Base-by-base conservation (phyloP, 495 filamentous ascomycete genomes). In the Poronia punctata region DNA sequence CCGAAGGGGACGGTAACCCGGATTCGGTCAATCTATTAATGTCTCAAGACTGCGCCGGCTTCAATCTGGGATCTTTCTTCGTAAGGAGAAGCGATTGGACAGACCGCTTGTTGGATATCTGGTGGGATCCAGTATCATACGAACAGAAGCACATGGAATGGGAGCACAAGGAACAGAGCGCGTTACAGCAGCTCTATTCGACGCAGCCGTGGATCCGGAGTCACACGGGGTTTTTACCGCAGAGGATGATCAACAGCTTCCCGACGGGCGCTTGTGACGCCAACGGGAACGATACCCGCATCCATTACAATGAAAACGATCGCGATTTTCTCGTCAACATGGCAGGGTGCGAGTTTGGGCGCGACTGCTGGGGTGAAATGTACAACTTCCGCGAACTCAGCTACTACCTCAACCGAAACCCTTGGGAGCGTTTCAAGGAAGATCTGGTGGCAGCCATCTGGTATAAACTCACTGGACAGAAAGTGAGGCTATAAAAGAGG, bases 101-200 rank as follows among this genome's bases (percentile, higher is more conserved):
- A 0, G 92, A 97, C 53, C 84, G 88, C 12, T 56, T 99, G 5
- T 74, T 99, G 18, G 92, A 99, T 59, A 76, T 94, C 41, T 99
- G 90, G 92, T 99, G 93, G 93, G 92, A 99, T 53, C 92, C 92
- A 0, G 88, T 96, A 25, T 80, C 84, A 40, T 99, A 99, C 62
- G 92, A 99, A 64, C 93, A 97, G 66, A 90, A 87, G 61, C 92
- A 99, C 55, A 97, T 96, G 90, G 76, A 95, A 45, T 99, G 92
- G 92, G 88, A 92, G 54, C 93, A 97, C 67, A 97, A 96, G 54
- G 92, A 99, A 54, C 92, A 99, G 59, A 87, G 96, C 58, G 84
- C 92, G 10, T 62, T 99, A 28, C 88, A 97, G 60, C 85, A 93
- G 60, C 72, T 99, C 29, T 99, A 97, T 61, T 76, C 69, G 22